These are phyloP conservation scores for Ascochyta clinopodiicola DNA, from an alignment of 2,329 filamentous ascomycete species.

Conservation along the genomic window DNA sequence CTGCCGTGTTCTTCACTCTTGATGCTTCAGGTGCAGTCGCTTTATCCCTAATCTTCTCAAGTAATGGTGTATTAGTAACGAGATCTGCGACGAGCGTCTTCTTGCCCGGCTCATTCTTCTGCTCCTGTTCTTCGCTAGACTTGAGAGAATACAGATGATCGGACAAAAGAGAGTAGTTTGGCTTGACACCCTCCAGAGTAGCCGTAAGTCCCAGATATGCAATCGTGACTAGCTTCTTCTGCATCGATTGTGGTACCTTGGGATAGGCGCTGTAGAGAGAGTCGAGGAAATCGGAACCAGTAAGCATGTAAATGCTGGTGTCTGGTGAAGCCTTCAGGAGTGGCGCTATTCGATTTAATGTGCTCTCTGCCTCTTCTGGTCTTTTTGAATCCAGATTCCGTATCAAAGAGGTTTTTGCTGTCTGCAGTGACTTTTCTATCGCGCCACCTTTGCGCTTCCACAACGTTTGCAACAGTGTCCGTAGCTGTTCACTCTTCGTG, in stretches of 20 bases:
- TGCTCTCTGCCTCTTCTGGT: slow-evolving; percentile 61
- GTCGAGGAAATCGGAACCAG: slow-evolving; percentile 87
- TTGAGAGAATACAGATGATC: slow-evolving; percentile 87
- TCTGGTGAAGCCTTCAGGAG: slow-evolving; percentile 68
- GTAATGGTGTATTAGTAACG: slow-evolving; percentile 78
- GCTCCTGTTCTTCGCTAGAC: slow-evolving; percentile 69
- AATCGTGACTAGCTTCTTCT: slow-evolving; percentile 73
- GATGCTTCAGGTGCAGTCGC: slow-evolving; percentile 59
- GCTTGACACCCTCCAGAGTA: slow-evolving; percentile 69
- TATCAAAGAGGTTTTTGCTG: slow-evolving; percentile 68
- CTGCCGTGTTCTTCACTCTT: slow-evolving; percentile 66
- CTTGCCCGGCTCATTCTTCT: slow-evolving; percentile 47
- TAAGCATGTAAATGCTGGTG: slow-evolving; percentile 70
- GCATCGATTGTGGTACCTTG: slow-evolving; percentile 67
- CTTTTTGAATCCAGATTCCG: slow-evolving; percentile 68
- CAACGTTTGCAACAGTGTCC: slow-evolving; percentile 56
- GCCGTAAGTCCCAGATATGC: slow-evolving; percentile 77
- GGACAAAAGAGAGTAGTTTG: slow-evolving; percentile 76
- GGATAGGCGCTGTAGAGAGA: slow-evolving; percentile 71
- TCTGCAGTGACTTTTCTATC: slow-evolving; percentile 64
- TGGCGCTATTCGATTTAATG: slow-evolving; percentile 66
- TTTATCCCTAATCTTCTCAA: slow-evolving; percentile 67
- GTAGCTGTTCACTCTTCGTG: slow-evolving; percentile 65
- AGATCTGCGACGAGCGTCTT: slow-evolving; percentile 79
- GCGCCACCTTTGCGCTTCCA: slow-evolving; percentile 60